Evolutionary conservation across 805 yeast species (phyloP), one percentile per base, ranked within the genome.

Genomic region (Tetrapisispora taiwanensis): DNA sequence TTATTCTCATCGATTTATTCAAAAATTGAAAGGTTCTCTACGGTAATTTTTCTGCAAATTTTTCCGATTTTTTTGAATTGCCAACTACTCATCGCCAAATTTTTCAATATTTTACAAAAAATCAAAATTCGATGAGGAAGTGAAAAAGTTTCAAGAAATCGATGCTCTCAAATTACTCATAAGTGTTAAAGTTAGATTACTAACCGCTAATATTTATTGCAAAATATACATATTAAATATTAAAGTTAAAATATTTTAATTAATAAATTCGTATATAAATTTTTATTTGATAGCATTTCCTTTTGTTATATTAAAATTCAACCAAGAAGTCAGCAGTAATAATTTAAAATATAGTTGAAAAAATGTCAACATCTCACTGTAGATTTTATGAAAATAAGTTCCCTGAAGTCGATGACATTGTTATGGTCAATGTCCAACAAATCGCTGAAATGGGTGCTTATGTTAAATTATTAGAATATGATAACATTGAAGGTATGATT

Each of bases 361-460:
- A 31, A 12, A 85, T 86, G 95, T 81, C 89, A 59, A 78, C 84
- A 33, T 81, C 95, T 38, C 81, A 85, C 66, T 89, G 96, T 73
- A 83, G 98, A 72, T 92, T 84, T 70, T 92, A 92, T 67, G 98
- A 90, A 70, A 92, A 89, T 78, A 90, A 89, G 69, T 92, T 81
- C 73, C 98, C 98, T 47, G 98, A 92, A 69, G 95, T 92, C 59
- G 98, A 92, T 56, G 98, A 92, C 66, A 95, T 92, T 55, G 97
- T 92, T 52, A 90, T 92, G 95, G 98, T 92, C 62, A 92, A 92
- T 68, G 98, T 92, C 54, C 95, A 85, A 67, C 94, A 85, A 66
- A 92, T 92, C 57, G 98, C 97, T 54, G 98, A 92, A 68, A 92
- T 92, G 98, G 98, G 98, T 48, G 98, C 98, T 14, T 92, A 92